Base-by-base conservation (phyloP, 257 asterid species). In the Nicotiana attenuata region DNA sequence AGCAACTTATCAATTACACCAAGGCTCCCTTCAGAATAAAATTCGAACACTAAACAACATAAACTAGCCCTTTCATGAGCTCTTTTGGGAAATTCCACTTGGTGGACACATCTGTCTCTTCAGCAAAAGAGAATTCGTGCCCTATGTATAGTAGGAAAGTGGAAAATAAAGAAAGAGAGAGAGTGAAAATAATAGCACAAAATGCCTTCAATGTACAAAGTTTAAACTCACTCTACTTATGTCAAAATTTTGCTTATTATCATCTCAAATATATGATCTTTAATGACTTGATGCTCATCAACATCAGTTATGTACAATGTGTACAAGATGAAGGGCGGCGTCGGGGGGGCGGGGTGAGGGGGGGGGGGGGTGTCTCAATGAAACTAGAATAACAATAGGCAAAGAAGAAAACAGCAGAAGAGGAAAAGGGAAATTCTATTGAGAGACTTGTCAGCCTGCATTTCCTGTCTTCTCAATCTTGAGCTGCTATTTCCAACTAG, bases 381-480 rank as follows among this genome's bases (percentile, higher is more conserved):
- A 73, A 50, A 73, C 87, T 92, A 92, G 78, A 94, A 94, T 11
- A 94, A 84, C 73, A 92, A 31, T 69, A 94, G 91, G 87, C 98
- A 94, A 81, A 85, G 57, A 11, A 94, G 80, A 20, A 90, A 67
- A 83, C 92, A 92, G 66, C 91, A 91, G 87, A 92, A 88, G 81
- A 92, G 80, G 83, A 92, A 94, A 82, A 90, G 55, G 3, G 97
- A 55, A 16, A 91, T 88, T 85, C 98, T 94, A 88, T 88, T 87
- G 63, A 94, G 87, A n/a, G 92, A 92, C 76, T 59, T 84, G 80
- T 90, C 86, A 52, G 93, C 92, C 85, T 85, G 88, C n/a, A 89
- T 78, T 89, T 94, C 94, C 82, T 57, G 89, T 87, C 98, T 90
- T 86, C 98, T 92, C 88, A 88, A 65, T 89, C 98, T 86, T 1